A percentile compares a stretch with the other conserved stretches of the same genome.
Conservation (phyloP, 2,329 filamentous ascomycete genomes). For the Laburnicola sp. region DNA sequence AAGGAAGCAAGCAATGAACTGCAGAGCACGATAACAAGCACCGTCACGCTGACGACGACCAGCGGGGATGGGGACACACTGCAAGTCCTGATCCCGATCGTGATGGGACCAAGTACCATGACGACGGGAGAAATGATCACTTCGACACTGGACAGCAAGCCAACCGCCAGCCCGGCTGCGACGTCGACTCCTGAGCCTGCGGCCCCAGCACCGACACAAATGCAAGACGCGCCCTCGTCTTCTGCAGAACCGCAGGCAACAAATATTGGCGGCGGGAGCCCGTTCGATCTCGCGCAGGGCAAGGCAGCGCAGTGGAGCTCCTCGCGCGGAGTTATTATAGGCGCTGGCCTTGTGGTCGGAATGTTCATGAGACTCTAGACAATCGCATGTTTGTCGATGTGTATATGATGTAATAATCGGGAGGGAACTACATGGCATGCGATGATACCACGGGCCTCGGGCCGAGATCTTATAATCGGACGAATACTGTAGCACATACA, state of each 20-base stretch:
- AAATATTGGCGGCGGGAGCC: slow-evolving; percentile 28
- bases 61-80: slow-evolving; percentile 28
- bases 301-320: slow-evolving; percentile 16
- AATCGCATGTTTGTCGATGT: not conserved
- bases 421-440: not conserved
- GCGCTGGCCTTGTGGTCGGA: slow-evolving; percentile 15
- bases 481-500: too few relatives aligned
- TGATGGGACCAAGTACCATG: slow-evolving; percentile 26
- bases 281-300: slow-evolving; percentile 35
- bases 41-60: slow-evolving; percentile 25
- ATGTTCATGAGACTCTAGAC: slow-evolving; percentile 17
- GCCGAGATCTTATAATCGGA: too few relatives aligned
- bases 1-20: slow-evolving; percentile 12
- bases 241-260: slow-evolving; percentile 13
- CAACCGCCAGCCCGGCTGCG: not conserved
- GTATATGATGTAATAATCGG: slow-evolving; percentile 4
- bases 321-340: slow-evolving; percentile 7
- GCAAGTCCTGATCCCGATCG: slow-evolving; percentile 26
- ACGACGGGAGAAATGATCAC: slow-evolving; percentile 26
- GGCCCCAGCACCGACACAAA: slow-evolving; percentile 10
- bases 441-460: slow-evolving; percentile 7
- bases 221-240: slow-evolving; percentile 9
- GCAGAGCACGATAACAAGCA: slow-evolving; percentile 23
- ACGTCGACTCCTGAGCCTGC: slow-evolving; percentile 15
- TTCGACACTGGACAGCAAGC: slow-evolving; percentile 18